A percentile compares a stretch with the other conserved stretches of the same genome.
Conservation (phyloP, 352 stramenopile species). For the Phytophthora palmivora region DNA sequence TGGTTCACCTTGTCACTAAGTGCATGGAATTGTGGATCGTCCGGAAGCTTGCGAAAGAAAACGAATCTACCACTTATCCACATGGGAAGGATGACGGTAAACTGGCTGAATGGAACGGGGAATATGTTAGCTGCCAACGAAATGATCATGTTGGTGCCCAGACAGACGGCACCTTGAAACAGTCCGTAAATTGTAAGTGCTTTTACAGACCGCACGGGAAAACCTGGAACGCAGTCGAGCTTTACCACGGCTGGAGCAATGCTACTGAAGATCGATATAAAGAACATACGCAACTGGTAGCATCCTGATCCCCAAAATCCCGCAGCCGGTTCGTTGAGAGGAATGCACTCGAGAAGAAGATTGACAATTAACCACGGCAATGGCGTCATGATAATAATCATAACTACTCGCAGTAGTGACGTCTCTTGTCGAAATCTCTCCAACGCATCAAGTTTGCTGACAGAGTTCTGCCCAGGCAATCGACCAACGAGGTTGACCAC, state of each 20-base stretch:
- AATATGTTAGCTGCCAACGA: slow-evolving; percentile 32
- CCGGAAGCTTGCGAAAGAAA: slow-evolving; percentile 22
- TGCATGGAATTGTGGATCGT: slow-evolving; percentile 18
- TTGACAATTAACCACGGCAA: slow-evolving; percentile 38
- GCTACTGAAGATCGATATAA: slow-evolving; percentile 21
- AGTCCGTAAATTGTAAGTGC: slow-evolving; percentile 16
- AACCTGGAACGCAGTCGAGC: slow-evolving; percentile 39
- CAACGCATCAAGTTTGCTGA: slow-evolving; percentile 45
- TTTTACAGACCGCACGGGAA: slow-evolving; percentile 17
- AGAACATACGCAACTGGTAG: slow-evolving; percentile 42
- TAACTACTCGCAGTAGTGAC: neutral
- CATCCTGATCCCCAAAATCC: slow-evolving; percentile 23
- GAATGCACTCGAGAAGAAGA: slow-evolving; percentile 38
- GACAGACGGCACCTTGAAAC: slow-evolving; percentile 21
- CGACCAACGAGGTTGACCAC: slow-evolving; percentile 9
- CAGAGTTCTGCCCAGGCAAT: slow-evolving; percentile 34
- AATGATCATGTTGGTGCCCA: slow-evolving; percentile 28
- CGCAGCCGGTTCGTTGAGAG: slow-evolving; percentile 18
- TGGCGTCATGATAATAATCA: slow-evolving; percentile 31
- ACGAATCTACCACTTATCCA: slow-evolving; percentile 11
- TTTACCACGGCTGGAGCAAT: slow-evolving; percentile 21
- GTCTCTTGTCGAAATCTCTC: slow-evolving; percentile 24
- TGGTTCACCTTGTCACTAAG: slow-evolving; percentile 35
- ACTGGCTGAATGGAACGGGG: slow-evolving; percentile 44
- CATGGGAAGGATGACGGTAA: slow-evolving; percentile 30